Evolutionary conservation across 768 basidiomycete genomes (phyloP).

Genomic region (Trametes cingulata): DNA sequence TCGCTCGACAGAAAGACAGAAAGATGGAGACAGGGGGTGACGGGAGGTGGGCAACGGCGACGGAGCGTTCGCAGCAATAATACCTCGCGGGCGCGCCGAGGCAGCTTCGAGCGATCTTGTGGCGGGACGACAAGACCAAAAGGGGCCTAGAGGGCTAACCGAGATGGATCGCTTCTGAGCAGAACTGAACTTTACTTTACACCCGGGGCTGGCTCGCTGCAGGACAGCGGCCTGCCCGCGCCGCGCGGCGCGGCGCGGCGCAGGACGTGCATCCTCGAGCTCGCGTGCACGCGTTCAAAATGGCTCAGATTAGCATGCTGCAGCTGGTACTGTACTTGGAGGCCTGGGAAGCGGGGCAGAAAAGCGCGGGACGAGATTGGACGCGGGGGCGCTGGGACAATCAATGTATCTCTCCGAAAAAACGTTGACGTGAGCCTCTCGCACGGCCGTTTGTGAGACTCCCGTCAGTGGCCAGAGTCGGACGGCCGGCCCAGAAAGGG

Average conservation of each 20-base stretch:
- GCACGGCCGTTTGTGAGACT: conserved; percentile 4
- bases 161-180: background rate
- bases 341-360: background rate
- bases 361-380: conserved; percentile 10
- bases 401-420: conserved; percentile 5
- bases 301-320: background rate
- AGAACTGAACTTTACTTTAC: background rate
- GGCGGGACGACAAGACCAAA: conserved; percentile 9
- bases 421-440: background rate
- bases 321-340: background rate
- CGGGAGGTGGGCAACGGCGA: background rate
- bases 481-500: background rate
- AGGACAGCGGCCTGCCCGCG: too few relatives aligned
- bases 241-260: too few relatives aligned
- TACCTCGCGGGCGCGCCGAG: background rate
- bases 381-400: background rate
- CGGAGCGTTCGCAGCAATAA: background rate
- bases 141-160: background rate
- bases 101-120: conserved; percentile 7
- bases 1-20: too few relatives aligned
- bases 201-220: background rate
- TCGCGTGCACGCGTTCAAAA: too few relatives aligned
- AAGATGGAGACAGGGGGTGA: background rate
- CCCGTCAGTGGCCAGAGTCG: too few relatives aligned
- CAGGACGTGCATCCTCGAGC: too few relatives aligned